Evolutionary conservation across 2,329 filamentous ascomycete species (phyloP).

Genomic region (Diplodia scrobiculata): DNA sequence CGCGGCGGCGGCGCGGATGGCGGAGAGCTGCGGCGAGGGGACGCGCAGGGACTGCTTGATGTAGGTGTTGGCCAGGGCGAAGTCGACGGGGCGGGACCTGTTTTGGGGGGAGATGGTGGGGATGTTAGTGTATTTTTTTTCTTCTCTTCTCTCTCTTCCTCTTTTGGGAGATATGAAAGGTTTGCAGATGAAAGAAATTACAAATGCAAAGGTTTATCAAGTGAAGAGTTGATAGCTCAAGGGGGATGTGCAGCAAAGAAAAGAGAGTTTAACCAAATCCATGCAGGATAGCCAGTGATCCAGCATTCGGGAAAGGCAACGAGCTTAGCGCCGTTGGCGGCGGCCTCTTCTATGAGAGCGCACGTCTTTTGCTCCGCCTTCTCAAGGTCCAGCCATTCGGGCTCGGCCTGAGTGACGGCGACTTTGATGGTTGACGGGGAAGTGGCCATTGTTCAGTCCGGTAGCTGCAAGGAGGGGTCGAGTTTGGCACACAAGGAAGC

Average conservation of each 20-base stretch:
- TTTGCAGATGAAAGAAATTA: no score
- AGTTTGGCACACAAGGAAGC: neutral
- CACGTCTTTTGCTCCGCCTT: slow-evolving; percentile 60
- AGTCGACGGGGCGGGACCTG: slow-evolving; percentile 50
- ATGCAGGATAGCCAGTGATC: slow-evolving; percentile 51
- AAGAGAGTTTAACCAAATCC: slow-evolving; percentile 48
- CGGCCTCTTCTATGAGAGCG: slow-evolving; percentile 59
- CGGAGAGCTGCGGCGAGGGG: slow-evolving; percentile 49
- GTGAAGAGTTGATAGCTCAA: no score
- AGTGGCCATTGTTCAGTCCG: neutral
- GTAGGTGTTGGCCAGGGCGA: slow-evolving; percentile 45
- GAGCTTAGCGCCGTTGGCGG: slow-evolving; percentile 56
- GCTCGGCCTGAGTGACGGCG: slow-evolving; percentile 61
- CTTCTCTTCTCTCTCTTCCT: neutral
- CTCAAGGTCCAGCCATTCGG: slow-evolving; percentile 62
- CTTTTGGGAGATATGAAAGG: neutral
- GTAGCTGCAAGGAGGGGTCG: neutral
- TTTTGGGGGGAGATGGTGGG: slow-evolving; percentile 26
- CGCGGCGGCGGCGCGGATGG: slow-evolving; percentile 44
- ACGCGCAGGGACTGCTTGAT: slow-evolving; percentile 49
- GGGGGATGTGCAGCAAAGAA: neutral
- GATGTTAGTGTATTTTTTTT: neutral
- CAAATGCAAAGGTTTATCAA: no score
- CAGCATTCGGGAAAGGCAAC: slow-evolving; percentile 55
- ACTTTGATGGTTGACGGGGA: slow-evolving; percentile 37